phyloP scores from a whole-genome alignment of 164 flowering plant species.

The Sedum album region DNA sequence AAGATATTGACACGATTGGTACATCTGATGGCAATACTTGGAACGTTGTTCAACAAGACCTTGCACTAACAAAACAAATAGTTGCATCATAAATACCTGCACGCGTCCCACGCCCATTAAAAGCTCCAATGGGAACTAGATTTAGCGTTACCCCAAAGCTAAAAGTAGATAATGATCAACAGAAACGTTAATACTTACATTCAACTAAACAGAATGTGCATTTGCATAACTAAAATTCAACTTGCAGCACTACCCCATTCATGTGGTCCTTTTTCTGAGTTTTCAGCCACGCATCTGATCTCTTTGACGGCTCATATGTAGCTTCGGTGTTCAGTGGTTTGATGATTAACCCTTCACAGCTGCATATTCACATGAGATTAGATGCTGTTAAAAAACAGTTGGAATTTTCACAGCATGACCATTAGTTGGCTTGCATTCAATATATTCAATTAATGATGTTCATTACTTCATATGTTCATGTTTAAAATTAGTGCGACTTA shows the following conservation, averaged over 20 bases:
- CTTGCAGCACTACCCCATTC: conserved; percentile 58
- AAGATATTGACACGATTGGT: too few relatives aligned
- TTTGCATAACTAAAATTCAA: too few relatives aligned
- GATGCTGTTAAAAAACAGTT: neutral
- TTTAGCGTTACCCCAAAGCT: conserved; percentile 90
- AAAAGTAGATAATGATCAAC: conserved; percentile 9
- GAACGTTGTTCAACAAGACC: neutral
- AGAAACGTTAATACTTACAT: neutral
- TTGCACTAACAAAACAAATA: neutral
- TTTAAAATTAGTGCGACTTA: conserved; percentile 15
- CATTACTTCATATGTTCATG: neutral
- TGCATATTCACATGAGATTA: conserved; percentile 23
- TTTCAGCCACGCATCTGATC: conserved; percentile 90
- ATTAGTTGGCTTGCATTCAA: neutral
- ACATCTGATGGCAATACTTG: too few relatives aligned
- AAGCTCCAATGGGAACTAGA: conserved; percentile 94
- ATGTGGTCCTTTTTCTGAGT: conserved; percentile 95
- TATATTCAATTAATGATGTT: neutral
- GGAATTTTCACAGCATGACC: neutral
- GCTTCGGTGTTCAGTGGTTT: conserved; percentile 83
- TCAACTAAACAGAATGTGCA: neutral
- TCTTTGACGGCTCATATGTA: conserved; percentile 93
- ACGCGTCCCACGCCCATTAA: conserved; percentile 96
- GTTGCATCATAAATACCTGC: conserved; percentile 43
- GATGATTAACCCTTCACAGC: conserved; percentile 92